Evolutionary conservation across 2,329 filamentous ascomycete species (phyloP).

Genomic region (Acrodontium crateriforme): DNA sequence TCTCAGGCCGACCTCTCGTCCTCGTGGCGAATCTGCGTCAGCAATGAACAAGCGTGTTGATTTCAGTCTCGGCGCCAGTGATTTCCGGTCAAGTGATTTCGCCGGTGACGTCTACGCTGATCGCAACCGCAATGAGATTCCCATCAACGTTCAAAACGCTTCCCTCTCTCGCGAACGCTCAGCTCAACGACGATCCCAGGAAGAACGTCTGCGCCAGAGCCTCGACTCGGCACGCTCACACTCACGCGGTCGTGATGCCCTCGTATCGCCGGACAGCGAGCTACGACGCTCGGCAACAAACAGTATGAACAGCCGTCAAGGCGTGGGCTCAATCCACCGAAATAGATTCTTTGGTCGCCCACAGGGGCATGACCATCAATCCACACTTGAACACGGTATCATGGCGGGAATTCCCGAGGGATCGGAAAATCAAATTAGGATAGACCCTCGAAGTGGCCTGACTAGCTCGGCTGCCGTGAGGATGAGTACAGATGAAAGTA

Average conservation of each 20-base stretch:
- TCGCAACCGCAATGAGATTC: slow-evolving; percentile 29
- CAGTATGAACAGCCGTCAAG: too few species aligned
- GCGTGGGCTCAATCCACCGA: slow-evolving; percentile 30
- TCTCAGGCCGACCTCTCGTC: slow-evolving; percentile 32
- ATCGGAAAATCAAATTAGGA: slow-evolving; percentile 6
- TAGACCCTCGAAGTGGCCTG: slow-evolving; percentile 21
- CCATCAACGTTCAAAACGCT: slow-evolving; percentile 24
- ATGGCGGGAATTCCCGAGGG: slow-evolving; percentile 25
- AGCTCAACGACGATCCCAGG: slow-evolving; percentile 7
- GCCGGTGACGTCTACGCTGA: slow-evolving; percentile 54
- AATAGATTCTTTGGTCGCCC: slow-evolving; percentile 49
- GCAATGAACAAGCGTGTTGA: slow-evolving; percentile 51
- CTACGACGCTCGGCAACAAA: slow-evolving; percentile 18
- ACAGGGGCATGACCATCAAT: slow-evolving; percentile 14
- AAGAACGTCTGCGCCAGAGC: slow-evolving; percentile 7
- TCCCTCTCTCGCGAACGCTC: slow-evolving; percentile 22
- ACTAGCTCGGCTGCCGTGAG: slow-evolving; percentile 20
- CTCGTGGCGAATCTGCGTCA: slow-evolving; percentile 43
- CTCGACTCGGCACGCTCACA: slow-evolving; percentile 17
- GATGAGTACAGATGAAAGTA: slow-evolving; percentile 16
- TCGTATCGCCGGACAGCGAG: too few species aligned
- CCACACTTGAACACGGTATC: slow-evolving; percentile 20
- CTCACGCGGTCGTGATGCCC: slow-evolving; percentile 12
- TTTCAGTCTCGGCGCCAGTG: slow-evolving; percentile 49
- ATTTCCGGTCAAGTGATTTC: slow-evolving; percentile 43